Evolutionary conservation across 208 protist species (phyloP).

Genomic region (Wallacemonas rigidus): DNA sequence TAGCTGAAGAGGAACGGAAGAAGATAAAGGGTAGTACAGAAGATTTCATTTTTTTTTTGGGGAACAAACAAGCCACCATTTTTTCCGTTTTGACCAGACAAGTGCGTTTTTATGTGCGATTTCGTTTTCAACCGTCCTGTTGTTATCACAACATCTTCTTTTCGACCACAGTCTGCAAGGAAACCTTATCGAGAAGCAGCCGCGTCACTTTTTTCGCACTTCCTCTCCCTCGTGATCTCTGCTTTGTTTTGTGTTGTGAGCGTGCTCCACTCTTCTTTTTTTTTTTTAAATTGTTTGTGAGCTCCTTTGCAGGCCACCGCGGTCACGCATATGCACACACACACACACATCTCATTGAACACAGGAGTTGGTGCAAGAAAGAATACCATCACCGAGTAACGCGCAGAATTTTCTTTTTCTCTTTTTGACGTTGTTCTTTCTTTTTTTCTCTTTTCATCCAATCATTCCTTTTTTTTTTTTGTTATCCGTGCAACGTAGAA

Average conservation of each 20-base stretch:
- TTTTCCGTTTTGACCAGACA: constrained; percentile 9
- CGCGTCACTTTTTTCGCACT: constrained; percentile 32
- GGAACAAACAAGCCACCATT: constrained; percentile 11
- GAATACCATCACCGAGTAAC: constrained; percentile 46
- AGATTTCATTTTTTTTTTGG: constrained; percentile 7
- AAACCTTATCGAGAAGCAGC: constrained; percentile 60
- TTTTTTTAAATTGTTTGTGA: background rate
- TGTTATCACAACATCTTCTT: constrained; percentile 1
- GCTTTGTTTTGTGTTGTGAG: background rate
- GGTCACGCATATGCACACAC: background rate
- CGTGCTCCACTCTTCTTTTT: background rate
- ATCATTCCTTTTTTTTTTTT: constrained; percentile 15
- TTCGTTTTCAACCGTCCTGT: constrained; percentile 21
- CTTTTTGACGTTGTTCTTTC: constrained; percentile 20
- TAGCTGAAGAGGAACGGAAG: constrained; percentile 33
- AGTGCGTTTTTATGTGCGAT: constrained; percentile 12
- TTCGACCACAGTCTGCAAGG: constrained; percentile 25
- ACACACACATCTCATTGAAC: background rate
- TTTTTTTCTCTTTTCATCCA: constrained; percentile 4
- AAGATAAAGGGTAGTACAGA: constrained; percentile 48
- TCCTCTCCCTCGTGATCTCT: background rate
- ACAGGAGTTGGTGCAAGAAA: background rate
- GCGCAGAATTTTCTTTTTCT: constrained; percentile 35
- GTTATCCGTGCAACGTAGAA: background rate
- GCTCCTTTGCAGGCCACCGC: no score